phyloP scores from a whole-genome alignment of 2,329 filamentous ascomycete species.

The Ascochyta lentis region DNA sequence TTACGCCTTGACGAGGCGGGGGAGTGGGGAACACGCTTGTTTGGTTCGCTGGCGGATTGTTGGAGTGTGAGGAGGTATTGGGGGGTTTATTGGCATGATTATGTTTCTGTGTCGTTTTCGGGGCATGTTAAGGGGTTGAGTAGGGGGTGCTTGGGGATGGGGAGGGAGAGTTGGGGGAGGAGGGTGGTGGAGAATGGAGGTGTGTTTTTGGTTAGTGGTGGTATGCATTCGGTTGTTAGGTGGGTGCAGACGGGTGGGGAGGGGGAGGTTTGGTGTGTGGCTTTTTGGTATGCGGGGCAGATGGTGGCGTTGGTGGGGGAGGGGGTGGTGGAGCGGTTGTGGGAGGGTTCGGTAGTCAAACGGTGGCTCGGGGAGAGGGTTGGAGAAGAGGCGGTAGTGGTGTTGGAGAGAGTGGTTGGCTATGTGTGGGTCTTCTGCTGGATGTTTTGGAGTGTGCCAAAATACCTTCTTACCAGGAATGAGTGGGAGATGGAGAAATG shows the following conservation, averaged over 20 bases:
- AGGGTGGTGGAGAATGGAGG: constrained; percentile 26
- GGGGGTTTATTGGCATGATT: constrained; percentile 33
- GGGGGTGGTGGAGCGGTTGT: constrained; percentile 12
- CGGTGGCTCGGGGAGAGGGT: background rate
- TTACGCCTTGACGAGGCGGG: constrained; percentile 12
- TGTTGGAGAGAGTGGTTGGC: constrained; percentile 18
- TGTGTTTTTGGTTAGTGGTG: constrained; percentile 27
- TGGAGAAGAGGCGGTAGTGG: constrained; percentile 1
- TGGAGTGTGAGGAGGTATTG: constrained; percentile 27
- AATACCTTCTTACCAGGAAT: constrained; percentile 16
- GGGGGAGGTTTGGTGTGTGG: constrained; percentile 22
- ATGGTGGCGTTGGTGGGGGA: constrained; percentile 28
- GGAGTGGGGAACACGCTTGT: constrained; percentile 22
- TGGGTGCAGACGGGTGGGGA: constrained; percentile 13
- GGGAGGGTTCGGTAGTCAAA: constrained; percentile 3
- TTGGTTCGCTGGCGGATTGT: constrained; percentile 10
- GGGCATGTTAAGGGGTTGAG: constrained; percentile 25
- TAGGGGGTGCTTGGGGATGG: constrained; percentile 17
- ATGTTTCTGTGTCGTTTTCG: constrained; percentile 21
- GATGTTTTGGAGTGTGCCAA: constrained; percentile 28
- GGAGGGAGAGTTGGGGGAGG: background rate
- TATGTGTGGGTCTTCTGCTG: constrained; percentile 26
- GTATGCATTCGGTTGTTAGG: constrained; percentile 22
- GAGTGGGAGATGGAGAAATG: constrained; percentile 21
- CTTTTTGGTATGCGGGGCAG: constrained; percentile 25